Evolutionary conservation across 352 stramenopile genomes (phyloP).

Genomic region (Saprolegnia diclina): DNA sequence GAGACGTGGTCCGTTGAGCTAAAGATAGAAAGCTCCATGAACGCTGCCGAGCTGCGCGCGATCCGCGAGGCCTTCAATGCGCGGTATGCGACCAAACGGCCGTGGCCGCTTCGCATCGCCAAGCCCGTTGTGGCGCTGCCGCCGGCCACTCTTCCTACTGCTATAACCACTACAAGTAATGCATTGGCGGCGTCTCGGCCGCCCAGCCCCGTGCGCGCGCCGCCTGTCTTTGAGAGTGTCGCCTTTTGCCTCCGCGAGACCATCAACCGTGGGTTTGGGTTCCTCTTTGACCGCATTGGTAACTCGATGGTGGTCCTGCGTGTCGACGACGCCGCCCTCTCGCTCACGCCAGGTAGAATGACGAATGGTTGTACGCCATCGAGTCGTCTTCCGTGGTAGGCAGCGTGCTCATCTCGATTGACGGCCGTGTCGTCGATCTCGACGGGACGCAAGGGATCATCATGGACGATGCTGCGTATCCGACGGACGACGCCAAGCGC

Average conservation of each 20-base stretch:
- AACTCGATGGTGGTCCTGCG: slow-evolving; percentile 19
- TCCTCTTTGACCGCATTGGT: slow-evolving; percentile 25
- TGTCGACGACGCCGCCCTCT: neutral
- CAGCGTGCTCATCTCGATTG: slow-evolving; percentile 16
- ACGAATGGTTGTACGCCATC: neutral
- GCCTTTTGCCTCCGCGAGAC: slow-evolving; percentile 22
- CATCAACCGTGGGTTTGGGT: slow-evolving; percentile 25
- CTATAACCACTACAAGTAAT: neutral
- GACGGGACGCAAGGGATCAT: slow-evolving; percentile 7
- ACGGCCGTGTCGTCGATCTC: neutral
- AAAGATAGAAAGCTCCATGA: neutral
- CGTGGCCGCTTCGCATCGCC: slow-evolving; percentile 20
- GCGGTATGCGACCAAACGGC: slow-evolving; percentile 12
- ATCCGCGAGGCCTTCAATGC: slow-evolving; percentile 16
- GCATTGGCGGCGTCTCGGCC: neutral
- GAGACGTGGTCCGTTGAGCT: too few relatives aligned
- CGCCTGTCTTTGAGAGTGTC: slow-evolving; percentile 12
- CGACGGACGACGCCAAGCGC: neutral
- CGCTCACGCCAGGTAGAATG: slow-evolving; percentile 1
- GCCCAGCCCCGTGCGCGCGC: neutral
- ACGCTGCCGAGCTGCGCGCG: neutral
- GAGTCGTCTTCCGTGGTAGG: neutral
- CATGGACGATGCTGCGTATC: neutral
- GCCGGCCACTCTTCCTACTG: neutral
- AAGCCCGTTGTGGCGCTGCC: slow-evolving; percentile 2